phyloP scores from a whole-genome alignment of 768 basidiomycete species.

The Macrolepiota dolichaula region DNA sequence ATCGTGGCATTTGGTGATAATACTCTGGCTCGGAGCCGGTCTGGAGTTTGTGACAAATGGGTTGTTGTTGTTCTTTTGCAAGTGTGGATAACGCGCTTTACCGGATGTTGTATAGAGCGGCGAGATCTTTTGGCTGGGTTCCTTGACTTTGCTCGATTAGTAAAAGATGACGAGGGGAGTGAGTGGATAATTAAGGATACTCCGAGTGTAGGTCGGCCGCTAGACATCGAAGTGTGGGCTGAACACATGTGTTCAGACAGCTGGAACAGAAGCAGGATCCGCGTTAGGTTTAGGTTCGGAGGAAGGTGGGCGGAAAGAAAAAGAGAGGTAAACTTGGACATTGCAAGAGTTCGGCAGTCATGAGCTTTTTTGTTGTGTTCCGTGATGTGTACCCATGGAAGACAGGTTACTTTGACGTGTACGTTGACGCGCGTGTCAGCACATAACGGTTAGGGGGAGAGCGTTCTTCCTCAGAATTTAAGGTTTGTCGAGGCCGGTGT shows the following conservation, averaged over 20 bases:
- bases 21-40: not conserved
- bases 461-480: not conserved
- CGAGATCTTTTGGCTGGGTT: not conserved
- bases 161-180: not conserved
- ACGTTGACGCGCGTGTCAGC: not conserved
- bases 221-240: not conserved
- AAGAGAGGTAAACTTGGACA: not conserved
- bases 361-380: not conserved
- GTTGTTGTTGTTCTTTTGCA: not conserved
- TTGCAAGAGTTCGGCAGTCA: not conserved
- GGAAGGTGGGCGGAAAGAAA: not conserved
- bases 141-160: not conserved
- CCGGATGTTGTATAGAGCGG: not conserved
- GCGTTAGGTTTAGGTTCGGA: not conserved
- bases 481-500: not conserved
- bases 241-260: not conserved
- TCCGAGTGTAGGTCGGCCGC: not conserved
- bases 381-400: not conserved
- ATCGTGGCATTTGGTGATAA: not conserved
- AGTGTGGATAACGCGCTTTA: not conserved
- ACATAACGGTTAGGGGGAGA: not conserved
- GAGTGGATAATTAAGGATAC: not conserved
- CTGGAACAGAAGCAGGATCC: not conserved
- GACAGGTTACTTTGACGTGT: not conserved
- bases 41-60: not conserved